Evolutionary conservation across 169 alveolate genomes (phyloP), one percentile per base, ranked within the genome.

Genomic region (Plasmodium cynomolgi): DNA sequence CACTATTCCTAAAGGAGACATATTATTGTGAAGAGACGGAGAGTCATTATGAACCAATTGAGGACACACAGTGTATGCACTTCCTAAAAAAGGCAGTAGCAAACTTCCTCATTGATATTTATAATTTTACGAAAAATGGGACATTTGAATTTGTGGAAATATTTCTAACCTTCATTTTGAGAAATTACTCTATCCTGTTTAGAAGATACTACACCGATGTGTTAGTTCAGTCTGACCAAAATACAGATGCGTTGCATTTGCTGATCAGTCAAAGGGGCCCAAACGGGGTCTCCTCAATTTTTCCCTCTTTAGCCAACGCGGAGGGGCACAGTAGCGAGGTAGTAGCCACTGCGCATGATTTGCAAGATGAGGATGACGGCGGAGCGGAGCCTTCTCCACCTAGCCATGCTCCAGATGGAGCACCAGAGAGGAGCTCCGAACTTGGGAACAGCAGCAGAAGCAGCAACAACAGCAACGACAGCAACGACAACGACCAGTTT

Each of bases 21-120:
- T 91, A 91, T 91, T 81, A 91, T 81, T 91, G 95, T 39, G 62
- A 81, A 17, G 95, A 91, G 58, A 91, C 91, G 17, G 84, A 37
- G 1, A 11, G 2, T 73, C 3, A 31, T 81, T 81, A 81, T 68
- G 68, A 91, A 26, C 91, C 88, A 23, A 41, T 44, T 62, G 74
- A 37, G 34, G 33, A 88, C 54, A 88, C 73, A 23, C 56, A 41
- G 2, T 26, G 15, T 20, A 71, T 91, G 23, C 8, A 81, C 29
- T 37, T 31, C 41, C 3, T 91, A 73, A 50, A 91, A 56, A 91
- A 82, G 41, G 58, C 85, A 17, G 44, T 47, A 44, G 33, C 50
- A 2, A 29, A 1, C 5, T 91, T 91, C 75, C 75, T 91, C 83
- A n/a, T 31, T n/a, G 95, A 91, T 71, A 13, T 91, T 50, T 91